Base-by-base conservation (phyloP, 768 basidiomycete genomes). In the Leccinum longicurvipes region DNA sequence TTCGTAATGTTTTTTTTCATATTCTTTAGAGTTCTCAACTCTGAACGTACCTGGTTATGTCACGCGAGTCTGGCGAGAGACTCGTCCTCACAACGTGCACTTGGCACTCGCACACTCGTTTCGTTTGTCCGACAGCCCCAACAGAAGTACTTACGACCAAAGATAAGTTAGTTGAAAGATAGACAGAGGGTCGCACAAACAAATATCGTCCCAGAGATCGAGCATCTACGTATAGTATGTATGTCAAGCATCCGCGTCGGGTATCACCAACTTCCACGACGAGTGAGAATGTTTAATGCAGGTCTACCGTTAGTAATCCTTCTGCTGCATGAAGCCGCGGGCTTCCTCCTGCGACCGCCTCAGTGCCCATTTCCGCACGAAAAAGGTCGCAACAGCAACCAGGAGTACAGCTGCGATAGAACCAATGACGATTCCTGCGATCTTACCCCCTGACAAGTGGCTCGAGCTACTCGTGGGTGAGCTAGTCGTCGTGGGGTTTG, bases 351-450 rank as follows among this genome's bases (percentile, higher is more conserved):
- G 67, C 21, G 59, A 55, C 42, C 74, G 75, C 51, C 67, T 68
- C 47, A 82, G 5, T 12, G 77, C 76, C 77, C 78, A 74, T 61
- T 68, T 80, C 12, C 83, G 77, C 34, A 84, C 63, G 51, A 79
- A 77, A 75, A 76, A 84, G 3, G 76, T 69, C 4, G 64, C 60
- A 1, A 73, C 60, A 1, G 67, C 80, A 41, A 81, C 56, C 6
- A 72, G 68, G 12, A 77, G 50, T 9, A 87, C 60, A 10, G 78
- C 83, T 5, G 73, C 34, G 21, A 83, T 67, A 47, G 83, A 73
- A 12, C 82, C 85, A 48, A 86, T 53, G 14, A 78, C 77, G 46
- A 87, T 76, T 1, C 78, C 83, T 7, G 71, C 77, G 53, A 36
- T 68, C 17, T 32, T 25, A 15, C 54, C 60, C n/a, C 74, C 62